Base-by-base conservation (phyloP, 192 early-diverging fungal species). In the Podila minutissima region DNA sequence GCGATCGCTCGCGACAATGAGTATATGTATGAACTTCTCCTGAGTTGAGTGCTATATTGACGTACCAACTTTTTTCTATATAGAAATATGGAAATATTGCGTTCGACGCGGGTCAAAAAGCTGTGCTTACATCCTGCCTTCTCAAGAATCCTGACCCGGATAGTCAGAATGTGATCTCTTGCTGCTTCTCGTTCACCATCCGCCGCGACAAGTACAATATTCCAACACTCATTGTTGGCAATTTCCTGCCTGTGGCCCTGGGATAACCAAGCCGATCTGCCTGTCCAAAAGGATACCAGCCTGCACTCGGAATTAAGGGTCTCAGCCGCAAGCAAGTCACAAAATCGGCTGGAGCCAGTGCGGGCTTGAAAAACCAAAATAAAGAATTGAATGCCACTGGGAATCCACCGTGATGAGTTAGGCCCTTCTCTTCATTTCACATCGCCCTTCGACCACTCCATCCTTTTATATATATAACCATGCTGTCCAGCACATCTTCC, bases 31-130 rank as follows among this genome's bases (percentile, higher is more conserved):
- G 35, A 33, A 33, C 24, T 35, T 48, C 6, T 35, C 51, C 1
- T 38, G 53, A 20, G 41, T 6, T 38, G 53, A 20, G 41, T 46
- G 15, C 7, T 2, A 10, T 46, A 46, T 15, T 46, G 53, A 55
- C 53, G 8, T 4, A 22, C 53, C 9, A 55, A 1, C 5, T 55
- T 55, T 26, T 24, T 55, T 53, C 6, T 53, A 0, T 37, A 62
- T 59, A 89, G 84, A 98, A 97, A 88, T 98, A 98, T 73, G 96
- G 97, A 28, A 96, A 96, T 64, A 97, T 98, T 75, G 96, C 97
- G 3, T 98, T 98, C 83, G 96, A 98, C 85, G 92, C 95, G 12
- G 92, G 93, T 7, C 97, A 98, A 84, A 98, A 98, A 82, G 97
- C 97, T 0, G 96, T 98, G 4, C 82, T 98, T 71, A 98, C 97